Percentiles rank a stretch among this genome's conserved stretches.
These are phyloP conservation scores for Camelina sativa DNA, from an alignment of 345 rosid genomes.

Conservation along the genomic window DNA sequence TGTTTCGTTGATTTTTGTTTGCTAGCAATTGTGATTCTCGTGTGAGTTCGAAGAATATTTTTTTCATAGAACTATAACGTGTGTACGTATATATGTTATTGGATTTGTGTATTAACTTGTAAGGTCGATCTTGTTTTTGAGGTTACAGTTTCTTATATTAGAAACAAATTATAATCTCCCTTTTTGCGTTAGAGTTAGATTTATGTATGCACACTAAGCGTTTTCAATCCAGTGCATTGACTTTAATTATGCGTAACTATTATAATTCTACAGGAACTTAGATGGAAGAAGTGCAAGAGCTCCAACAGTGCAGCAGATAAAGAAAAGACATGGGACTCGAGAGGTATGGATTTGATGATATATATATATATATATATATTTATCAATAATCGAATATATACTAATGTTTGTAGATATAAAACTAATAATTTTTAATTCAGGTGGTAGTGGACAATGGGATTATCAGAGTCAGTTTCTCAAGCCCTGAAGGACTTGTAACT, in stretches of 20 bases:
- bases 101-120: neutral
- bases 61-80: neutral
- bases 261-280: slow-evolving; percentile 21
- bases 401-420: neutral
- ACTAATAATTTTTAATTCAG: slow-evolving; percentile 45
- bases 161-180: slow-evolving; percentile 5
- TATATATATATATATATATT: too few relatives aligned
- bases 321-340: slow-evolving; percentile 26
- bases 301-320: slow-evolving; percentile 34
- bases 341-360: slow-evolving; percentile 20
- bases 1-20: slow-evolving; percentile 12
- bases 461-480: slow-evolving; percentile 63
- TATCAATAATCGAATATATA: neutral
- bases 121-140: neutral
- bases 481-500: slow-evolving; percentile 61
- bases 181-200: slow-evolving; percentile 17
- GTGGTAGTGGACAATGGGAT: slow-evolving; percentile 77
- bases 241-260: slow-evolving; percentile 13
- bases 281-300: slow-evolving; percentile 25
- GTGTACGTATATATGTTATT: neutral
- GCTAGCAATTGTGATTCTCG: slow-evolving; percentile 18
- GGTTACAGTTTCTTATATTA: neutral
- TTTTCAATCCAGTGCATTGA: slow-evolving; percentile 26
- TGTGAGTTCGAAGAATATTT: neutral
- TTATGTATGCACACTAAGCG: neutral